Evolutionary conservation across 2,329 filamentous ascomycete genomes (phyloP).

Genomic region (Amauroascus verrucosus): DNA sequence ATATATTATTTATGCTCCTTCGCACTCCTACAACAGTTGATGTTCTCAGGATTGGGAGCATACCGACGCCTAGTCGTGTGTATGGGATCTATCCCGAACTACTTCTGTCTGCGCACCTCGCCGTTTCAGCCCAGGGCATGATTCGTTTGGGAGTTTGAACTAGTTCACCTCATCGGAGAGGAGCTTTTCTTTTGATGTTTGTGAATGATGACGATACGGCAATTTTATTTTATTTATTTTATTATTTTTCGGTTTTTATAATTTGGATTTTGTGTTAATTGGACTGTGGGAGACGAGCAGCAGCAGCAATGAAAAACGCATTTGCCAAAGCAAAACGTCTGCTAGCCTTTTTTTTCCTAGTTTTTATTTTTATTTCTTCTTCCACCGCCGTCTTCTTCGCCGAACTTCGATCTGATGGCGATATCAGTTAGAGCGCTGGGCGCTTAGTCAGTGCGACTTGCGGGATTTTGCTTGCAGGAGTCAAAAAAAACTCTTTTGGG

Average conservation of each 20-base stretch:
- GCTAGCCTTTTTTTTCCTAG: too few relatives aligned
- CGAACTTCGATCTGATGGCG: too few relatives aligned
- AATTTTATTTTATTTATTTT: too few relatives aligned
- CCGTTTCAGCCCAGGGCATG: neutral
- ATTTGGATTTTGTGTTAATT: neutral
- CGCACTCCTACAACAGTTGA: neutral
- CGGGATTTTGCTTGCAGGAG: too few relatives aligned
- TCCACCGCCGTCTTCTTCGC: too few relatives aligned
- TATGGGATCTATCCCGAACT: neutral
- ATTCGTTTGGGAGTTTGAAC: neutral
- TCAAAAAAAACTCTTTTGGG: too few relatives aligned
- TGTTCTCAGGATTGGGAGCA: neutral
- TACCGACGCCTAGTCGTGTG: conserved; percentile 8
- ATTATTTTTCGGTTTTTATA: neutral
- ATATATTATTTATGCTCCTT: neutral
- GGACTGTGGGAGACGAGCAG: neutral
- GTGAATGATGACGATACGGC: neutral
- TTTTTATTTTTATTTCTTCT: too few relatives aligned
- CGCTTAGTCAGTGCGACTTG: too few relatives aligned
- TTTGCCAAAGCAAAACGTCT: too few relatives aligned
- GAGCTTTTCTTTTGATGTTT: neutral
- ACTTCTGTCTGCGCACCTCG: neutral
- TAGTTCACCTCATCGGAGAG: neutral
- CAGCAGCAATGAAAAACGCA: conserved; percentile 1
- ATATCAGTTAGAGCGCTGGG: too few relatives aligned